Evolutionary conservation across 805 yeast genomes (phyloP).

Genomic region (Barnettozyma californica): DNA sequence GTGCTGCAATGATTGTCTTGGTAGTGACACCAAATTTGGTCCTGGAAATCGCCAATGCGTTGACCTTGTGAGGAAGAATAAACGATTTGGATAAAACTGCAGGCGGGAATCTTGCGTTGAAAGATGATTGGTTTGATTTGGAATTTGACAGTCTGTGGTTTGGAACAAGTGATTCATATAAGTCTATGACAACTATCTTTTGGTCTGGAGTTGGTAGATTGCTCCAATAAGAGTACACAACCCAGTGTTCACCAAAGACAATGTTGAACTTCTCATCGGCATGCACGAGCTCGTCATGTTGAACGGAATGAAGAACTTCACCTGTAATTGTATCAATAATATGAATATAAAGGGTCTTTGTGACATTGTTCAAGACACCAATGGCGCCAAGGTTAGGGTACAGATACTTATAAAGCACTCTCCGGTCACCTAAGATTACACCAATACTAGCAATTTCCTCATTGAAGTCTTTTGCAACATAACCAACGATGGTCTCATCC

Average conservation of each 20-base stretch:
- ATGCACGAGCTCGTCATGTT: conserved; percentile 38
- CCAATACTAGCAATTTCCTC: conserved; percentile 57
- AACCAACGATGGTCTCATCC: conserved; percentile 36
- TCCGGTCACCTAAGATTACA: conserved; percentile 58
- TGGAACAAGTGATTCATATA: conserved; percentile 63
- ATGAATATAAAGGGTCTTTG: conserved; percentile 37
- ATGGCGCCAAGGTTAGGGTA: conserved; percentile 62
- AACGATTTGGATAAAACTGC: conserved; percentile 51
- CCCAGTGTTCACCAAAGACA: conserved; percentile 78
- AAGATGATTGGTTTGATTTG: conserved; percentile 27
- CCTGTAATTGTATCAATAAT: conserved; percentile 72
- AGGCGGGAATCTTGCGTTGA: conserved; percentile 36
- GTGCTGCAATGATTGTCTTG: conserved; percentile 55
- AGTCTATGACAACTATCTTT: conserved; percentile 65
- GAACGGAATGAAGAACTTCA: conserved; percentile 41
- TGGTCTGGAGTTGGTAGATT: conserved; percentile 44
- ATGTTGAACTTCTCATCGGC: conserved; percentile 41
- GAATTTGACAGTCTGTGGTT: conserved; percentile 35
- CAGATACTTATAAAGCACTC: conserved; percentile 78
- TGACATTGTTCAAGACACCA: conserved; percentile 34
- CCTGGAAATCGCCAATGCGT: conserved; percentile 44
- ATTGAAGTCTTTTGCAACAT: conserved; percentile 34
- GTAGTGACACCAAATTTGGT: conserved; percentile 66
- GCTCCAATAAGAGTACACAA: conserved; percentile 61
- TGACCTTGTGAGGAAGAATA: conserved; percentile 54